Evolutionary conservation across 495 filamentous ascomycete species (phyloP).

Genomic region (Parachaetomium inaequale): DNA sequence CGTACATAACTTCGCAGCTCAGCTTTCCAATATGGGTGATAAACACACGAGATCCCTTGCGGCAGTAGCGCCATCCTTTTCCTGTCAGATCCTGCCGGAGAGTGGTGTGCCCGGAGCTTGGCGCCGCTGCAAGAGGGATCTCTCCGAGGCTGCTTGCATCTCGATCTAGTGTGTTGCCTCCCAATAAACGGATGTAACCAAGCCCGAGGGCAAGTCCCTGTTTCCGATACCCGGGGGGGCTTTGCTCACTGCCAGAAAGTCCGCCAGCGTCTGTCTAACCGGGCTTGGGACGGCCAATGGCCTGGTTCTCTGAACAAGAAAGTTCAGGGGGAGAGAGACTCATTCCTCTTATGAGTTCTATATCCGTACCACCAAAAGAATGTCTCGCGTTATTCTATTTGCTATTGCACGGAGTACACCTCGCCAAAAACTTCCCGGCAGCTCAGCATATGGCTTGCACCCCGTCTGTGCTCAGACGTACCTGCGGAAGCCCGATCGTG

Average conservation of each 20-base stretch:
- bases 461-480: slow-evolving; percentile 4
- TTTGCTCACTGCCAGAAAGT: background rate
- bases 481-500: background rate
- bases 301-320: background rate
- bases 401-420: background rate
- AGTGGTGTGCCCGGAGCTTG: background rate
- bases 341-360: background rate
- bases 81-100: background rate
- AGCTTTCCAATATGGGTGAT: background rate
- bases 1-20: too few relatives aligned
- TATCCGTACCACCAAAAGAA: background rate
- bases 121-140: slow-evolving; percentile 3
- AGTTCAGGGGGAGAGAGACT: background rate
- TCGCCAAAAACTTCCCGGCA: background rate
- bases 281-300: background rate
- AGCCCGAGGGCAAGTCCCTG: background rate
- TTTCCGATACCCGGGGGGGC: background rate
- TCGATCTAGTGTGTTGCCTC: slow-evolving; percentile 1
- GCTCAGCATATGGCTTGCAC: background rate
- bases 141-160: background rate
- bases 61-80: background rate
- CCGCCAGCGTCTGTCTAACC: background rate
- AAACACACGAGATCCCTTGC: background rate
- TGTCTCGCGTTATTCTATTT: background rate
- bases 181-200: slow-evolving; percentile 11